Conservation (phyloP, 805 yeast species). For the Saccharomycopsis sp. region DNA sequence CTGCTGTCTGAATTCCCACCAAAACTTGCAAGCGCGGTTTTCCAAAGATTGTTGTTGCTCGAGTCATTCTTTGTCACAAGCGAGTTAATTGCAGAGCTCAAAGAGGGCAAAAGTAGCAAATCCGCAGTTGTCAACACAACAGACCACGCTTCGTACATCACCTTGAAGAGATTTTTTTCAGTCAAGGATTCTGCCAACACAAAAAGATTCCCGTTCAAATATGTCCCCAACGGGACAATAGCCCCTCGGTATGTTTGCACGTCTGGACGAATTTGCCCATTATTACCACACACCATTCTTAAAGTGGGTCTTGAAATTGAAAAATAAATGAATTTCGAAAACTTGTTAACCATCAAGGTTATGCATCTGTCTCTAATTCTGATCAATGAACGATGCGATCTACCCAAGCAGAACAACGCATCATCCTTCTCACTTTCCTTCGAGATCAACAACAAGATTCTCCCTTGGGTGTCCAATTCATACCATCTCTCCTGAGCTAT, state of each 20-base stretch:
- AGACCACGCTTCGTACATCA: conserved; percentile 77
- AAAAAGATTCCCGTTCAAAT: conserved; percentile 57
- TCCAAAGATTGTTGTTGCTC: conserved; percentile 31
- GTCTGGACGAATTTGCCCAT: conserved; percentile 36
- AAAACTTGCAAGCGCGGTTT: conserved; percentile 35
- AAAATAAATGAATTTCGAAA: conserved; percentile 51
- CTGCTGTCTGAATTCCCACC: conserved; percentile 24
- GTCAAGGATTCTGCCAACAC: conserved; percentile 55
- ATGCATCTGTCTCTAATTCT: conserved; percentile 61
- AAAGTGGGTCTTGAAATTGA: conserved; percentile 51
- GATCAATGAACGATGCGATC: conserved; percentile 55
- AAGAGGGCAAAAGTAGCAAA: conserved; percentile 61
- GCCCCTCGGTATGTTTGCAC: conserved; percentile 50
- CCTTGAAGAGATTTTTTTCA: conserved; percentile 44
- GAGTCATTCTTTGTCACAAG: conserved; percentile 26
- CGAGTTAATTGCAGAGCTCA: conserved; percentile 35
- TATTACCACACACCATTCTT: conserved; percentile 43
- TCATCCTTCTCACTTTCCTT: conserved; percentile 76
- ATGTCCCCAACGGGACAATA: conserved; percentile 64
- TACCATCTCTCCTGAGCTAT: conserved; percentile 50
- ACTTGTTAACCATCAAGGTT: conserved; percentile 62
- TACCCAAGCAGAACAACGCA: conserved; percentile 72
- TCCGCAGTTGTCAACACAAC: conserved; percentile 63
- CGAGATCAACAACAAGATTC: conserved; percentile 54
- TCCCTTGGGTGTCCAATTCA: conserved; percentile 62